Evolutionary conservation across 495 filamentous ascomycete species (phyloP).

Genomic region (Xylaria nigripes): DNA sequence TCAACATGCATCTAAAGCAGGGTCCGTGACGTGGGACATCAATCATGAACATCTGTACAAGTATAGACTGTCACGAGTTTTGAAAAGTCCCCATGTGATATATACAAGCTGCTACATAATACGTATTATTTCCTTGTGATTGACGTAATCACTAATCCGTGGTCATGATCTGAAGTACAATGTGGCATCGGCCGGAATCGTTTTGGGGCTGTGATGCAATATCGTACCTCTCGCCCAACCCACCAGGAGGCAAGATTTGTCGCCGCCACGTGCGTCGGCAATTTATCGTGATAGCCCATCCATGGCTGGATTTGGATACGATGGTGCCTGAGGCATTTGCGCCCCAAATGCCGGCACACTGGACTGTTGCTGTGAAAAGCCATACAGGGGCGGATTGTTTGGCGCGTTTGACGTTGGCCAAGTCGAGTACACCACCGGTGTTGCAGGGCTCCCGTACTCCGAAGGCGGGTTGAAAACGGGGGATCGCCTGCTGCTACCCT

Average conservation of each 20-base stretch:
- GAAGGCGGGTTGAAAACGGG: constrained; percentile 28
- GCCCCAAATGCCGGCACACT: constrained; percentile 1
- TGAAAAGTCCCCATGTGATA: not conserved
- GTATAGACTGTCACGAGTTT: not conserved
- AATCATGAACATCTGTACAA: not conserved
- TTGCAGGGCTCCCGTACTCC: constrained; percentile 28
- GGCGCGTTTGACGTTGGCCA: constrained; percentile 25
- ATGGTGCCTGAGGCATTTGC: constrained; percentile 14
- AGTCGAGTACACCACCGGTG: constrained; percentile 24
- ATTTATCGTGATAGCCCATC: constrained; percentile 23
- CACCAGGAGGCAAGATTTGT: constrained; percentile 16
- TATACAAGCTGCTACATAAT: not conserved
- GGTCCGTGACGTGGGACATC: not conserved
- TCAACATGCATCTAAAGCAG: not conserved
- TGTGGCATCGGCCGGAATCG: not conserved
- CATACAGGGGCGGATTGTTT: constrained; percentile 22
- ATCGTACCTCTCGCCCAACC: constrained; percentile 5
- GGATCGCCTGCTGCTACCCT: constrained; percentile 28
- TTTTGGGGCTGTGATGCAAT: not conserved
- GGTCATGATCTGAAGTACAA: not conserved
- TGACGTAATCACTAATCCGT: not conserved
- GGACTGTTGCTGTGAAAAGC: constrained; percentile 21
- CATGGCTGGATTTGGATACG: constrained; percentile 20
- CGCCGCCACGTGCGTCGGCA: constrained; percentile 16
- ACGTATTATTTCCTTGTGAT: not conserved